Base-by-base conservation (phyloP, 2,329 filamentous ascomycete species). In the Biscogniauxia sp. region DNA sequence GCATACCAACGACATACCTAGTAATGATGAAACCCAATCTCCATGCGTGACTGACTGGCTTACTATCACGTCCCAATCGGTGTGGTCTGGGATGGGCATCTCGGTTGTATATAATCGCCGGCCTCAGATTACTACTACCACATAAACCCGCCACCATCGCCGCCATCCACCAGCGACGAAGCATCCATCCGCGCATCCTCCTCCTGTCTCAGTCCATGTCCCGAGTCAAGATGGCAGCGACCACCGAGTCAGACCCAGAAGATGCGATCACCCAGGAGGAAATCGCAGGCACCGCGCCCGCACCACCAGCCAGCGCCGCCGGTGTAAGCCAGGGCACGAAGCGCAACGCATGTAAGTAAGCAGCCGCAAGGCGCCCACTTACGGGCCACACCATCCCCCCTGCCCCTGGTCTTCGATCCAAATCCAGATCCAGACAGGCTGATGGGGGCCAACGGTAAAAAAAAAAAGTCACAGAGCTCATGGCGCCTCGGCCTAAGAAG, bases 401-500 rank as follows among this genome's bases (percentile, higher is more conserved):
- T n/a, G 5, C 15, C 17, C 37, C 15, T n/a, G n/a, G 37, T 45
- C 37, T 45, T 6, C 37, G 6, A 45, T 17, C 28, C 11, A 32
- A 7, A 32, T 32, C 28, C 23, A 23, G 49, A 8, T 17, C 32
- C 13, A 37, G 32, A 15, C 32, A 15, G 32, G 41, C 5, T 23
- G 28, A 52, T 8, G 23, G 23, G n/a, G 23, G n/a, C 28, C 26
- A 23, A 56, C 25, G 15, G 32, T n/a, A n/a, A n/a, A n/a, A n/a
- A n/a, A 32, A 20, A 61, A 49, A 64, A 71, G 64, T 88, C 71
- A 72, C 82, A 55, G 80, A 85, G 63, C 77, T 88, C 58, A 86
- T 88, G 76, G 75, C 79, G 1, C 76, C 78, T 15, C 83, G 81
- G 68, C 69, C 73, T 53, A 83, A 82, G 68, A 72, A 56, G 2